Percentiles rank a stretch among this genome's conserved stretches.
Conservation (phyloP, 139 green algal species). For the Microglena sp. region DNA sequence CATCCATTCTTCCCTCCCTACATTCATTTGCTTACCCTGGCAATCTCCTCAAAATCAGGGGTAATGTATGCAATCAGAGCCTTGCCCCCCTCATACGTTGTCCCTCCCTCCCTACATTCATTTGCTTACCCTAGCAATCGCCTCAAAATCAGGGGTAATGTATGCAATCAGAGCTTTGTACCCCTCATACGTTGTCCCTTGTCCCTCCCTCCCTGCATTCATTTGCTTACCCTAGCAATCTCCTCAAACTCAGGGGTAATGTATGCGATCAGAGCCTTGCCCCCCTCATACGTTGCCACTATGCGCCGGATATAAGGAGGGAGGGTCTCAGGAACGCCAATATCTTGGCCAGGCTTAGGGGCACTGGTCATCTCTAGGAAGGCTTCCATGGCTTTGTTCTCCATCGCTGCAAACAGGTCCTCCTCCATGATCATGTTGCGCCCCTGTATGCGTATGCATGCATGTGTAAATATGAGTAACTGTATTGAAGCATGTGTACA, state of each 20-base stretch:
- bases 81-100: too few species aligned
- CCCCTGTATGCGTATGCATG: constrained; percentile 33
- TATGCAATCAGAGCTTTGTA: too few species aligned
- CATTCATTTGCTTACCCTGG: too few species aligned
- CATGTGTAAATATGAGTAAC: too few species aligned
- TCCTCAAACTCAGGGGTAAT: constrained; percentile 83
- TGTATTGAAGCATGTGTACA: too few species aligned
- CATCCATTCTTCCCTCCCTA: too few species aligned
- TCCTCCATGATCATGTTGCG: constrained; percentile 57
- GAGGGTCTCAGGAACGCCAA: constrained; percentile 15
- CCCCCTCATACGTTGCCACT: constrained; percentile 76
- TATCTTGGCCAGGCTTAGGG: constrained; percentile 3
- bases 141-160: too few species aligned
- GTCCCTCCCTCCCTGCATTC: neutral
- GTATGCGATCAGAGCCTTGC: constrained; percentile 64
- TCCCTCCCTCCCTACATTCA: too few species aligned
- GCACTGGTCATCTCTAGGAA: neutral
- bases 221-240: constrained; percentile 37
- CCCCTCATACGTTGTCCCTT: too few species aligned
- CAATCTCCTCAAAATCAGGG: too few species aligned
- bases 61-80: too few species aligned
- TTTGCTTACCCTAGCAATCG: too few species aligned
- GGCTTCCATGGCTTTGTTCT: constrained; percentile 65
- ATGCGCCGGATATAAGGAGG: constrained; percentile 28
- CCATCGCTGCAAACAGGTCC: constrained; percentile 79